phyloP scores from a whole-genome alignment of 1,139 yeast genomes.

The Taphrina pruni region DNA sequence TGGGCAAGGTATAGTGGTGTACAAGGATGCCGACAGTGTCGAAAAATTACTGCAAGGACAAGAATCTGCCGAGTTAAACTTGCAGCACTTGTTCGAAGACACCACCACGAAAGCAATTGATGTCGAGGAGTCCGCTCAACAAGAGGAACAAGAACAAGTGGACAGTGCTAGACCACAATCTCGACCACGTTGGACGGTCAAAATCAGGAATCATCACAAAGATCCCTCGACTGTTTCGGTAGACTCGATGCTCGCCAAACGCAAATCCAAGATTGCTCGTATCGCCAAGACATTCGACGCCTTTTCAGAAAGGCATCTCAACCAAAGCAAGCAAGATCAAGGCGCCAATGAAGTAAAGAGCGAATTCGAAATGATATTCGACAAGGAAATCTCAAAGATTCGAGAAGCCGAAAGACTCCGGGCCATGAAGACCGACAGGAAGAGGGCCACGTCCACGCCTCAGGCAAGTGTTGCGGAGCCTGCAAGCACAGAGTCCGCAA shows the following conservation, averaged over 20 bases:
- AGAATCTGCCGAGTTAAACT: not conserved
- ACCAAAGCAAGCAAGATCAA: no score
- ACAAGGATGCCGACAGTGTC: conserved; percentile 12
- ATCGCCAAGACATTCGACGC: not conserved
- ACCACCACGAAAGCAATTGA: not conserved
- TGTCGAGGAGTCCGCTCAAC: not conserved
- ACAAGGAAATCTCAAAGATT: conserved; percentile 38
- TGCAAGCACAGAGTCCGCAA: not conserved
- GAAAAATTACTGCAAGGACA: conserved; percentile 6
- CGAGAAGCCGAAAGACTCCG: conserved; percentile 32
- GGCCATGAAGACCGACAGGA: not conserved
- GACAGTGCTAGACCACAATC: not conserved
- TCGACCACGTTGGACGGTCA: not conserved
- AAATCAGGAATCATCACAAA: conserved; percentile 1
- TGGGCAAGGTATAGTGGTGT: conserved; percentile 35
- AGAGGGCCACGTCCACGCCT: not conserved
- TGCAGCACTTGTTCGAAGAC: not conserved
- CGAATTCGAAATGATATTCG: conserved; percentile 49
- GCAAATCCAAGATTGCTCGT: not conserved
- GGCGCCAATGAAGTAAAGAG: not conserved
- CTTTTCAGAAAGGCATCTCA: not conserved
- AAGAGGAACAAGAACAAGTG: not conserved
- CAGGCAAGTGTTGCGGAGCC: not conserved
- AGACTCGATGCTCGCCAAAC: conserved; percentile 10
- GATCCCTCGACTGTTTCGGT: not conserved